phyloP scores from a whole-genome alignment of 2,329 filamentous ascomycete genomes.

The Curvularia spicifera region DNA sequence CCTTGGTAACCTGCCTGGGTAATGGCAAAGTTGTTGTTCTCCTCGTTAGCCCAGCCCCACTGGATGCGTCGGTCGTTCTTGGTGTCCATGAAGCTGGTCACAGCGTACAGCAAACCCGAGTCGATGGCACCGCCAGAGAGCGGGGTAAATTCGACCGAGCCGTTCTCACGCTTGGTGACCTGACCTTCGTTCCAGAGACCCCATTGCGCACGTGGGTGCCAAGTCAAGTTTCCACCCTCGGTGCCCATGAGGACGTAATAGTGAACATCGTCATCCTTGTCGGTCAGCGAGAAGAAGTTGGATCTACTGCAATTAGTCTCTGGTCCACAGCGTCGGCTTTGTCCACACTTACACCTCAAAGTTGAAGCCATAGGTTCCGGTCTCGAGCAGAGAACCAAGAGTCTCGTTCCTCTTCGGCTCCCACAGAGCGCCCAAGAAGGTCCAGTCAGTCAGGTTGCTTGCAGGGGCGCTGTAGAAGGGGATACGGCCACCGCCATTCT shows the following conservation, averaged over 20 bases:
- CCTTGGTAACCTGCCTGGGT: slow-evolving; percentile 55
- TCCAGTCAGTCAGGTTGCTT: slow-evolving; percentile 55
- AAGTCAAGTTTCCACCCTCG: slow-evolving; percentile 55
- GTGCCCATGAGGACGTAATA: slow-evolving; percentile 55
- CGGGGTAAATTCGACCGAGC: slow-evolving; percentile 54
- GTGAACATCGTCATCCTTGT: slow-evolving; percentile 53
- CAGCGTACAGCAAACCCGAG: slow-evolving; percentile 55
- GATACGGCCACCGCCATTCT: slow-evolving; percentile 55
- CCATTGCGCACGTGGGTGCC: slow-evolving; percentile 51
- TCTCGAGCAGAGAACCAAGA: slow-evolving; percentile 52
- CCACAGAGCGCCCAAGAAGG: slow-evolving; percentile 56
- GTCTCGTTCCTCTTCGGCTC: slow-evolving; percentile 53
- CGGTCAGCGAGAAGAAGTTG: slow-evolving; percentile 55
- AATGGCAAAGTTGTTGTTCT: slow-evolving; percentile 51
- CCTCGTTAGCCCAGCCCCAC: slow-evolving; percentile 57
- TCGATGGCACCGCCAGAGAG: slow-evolving; percentile 54
- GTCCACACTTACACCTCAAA: slow-evolving; percentile 51
- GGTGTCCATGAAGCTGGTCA: slow-evolving; percentile 57
- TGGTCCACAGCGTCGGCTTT: neutral
- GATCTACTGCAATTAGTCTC: slow-evolving; percentile 35
- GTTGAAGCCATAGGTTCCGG: slow-evolving; percentile 56
- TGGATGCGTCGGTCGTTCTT: slow-evolving; percentile 58
- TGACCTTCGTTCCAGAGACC: slow-evolving; percentile 56
- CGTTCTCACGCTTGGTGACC: slow-evolving; percentile 52
- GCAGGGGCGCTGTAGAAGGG: slow-evolving; percentile 56